These are phyloP conservation scores for Pholiota conissans DNA, from an alignment of 768 basidiomycete genomes.

Conservation along the genomic window DNA sequence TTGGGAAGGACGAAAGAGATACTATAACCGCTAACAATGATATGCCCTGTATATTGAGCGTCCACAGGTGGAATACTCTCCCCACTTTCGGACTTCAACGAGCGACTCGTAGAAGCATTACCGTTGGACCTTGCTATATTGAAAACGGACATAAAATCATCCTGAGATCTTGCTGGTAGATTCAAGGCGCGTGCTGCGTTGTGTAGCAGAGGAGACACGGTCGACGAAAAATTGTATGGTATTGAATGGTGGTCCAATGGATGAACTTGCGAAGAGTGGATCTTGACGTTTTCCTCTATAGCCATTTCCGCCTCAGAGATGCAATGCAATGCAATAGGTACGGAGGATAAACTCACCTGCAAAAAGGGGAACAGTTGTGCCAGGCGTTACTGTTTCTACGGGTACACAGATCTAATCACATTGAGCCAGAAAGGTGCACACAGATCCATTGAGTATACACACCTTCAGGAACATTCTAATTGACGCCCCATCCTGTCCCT, in stretches of 20 bases:
- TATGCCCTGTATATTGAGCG: constrained; percentile 68
- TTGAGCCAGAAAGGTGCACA: constrained; percentile 1
- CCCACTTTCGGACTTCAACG: constrained; percentile 35
- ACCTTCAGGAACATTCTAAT: constrained; percentile 82
- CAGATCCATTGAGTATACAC: constrained; percentile 3
- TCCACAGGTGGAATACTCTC: constrained; percentile 51
- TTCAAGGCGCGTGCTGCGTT: constrained; percentile 70
- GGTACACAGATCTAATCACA: constrained; percentile 60
- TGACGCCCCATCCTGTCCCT: constrained; percentile 61
- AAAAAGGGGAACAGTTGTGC: constrained; percentile 69
- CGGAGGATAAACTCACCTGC: constrained; percentile 47
- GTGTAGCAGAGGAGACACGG: constrained; percentile 60
- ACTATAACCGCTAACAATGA: constrained; percentile 75
- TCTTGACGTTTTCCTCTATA: constrained; percentile 78
- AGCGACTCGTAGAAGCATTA: constrained; percentile 33
- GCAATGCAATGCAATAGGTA: background rate
- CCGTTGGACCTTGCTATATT: constrained; percentile 37
- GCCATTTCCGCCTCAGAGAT: background rate
- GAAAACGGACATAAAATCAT: constrained; percentile 62
- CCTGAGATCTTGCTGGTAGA: constrained; percentile 57
- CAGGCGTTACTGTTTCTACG: constrained; percentile 64
- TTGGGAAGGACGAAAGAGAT: constrained; percentile 78
- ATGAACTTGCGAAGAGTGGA: constrained; percentile 72
- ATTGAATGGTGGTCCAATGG: constrained; percentile 70
- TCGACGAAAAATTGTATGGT: constrained; percentile 75